Percentiles rank a stretch among this genome's conserved stretches.
These are phyloP conservation scores for Teratosphaeria zuluensis DNA, from an alignment of 2,329 filamentous ascomycete species.

Conservation along the genomic window DNA sequence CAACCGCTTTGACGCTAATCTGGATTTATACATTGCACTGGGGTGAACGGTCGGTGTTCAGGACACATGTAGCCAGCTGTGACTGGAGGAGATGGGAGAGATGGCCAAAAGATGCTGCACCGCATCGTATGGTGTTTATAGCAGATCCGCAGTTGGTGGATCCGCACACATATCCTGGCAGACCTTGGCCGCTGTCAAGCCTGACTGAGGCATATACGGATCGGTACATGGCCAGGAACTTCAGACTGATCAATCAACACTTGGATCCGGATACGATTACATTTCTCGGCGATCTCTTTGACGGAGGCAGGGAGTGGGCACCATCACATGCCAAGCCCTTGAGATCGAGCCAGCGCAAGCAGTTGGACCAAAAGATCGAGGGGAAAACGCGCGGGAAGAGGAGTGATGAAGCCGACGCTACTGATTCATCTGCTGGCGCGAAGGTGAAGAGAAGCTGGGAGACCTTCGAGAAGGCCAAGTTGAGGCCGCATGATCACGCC, in stretches of 20 bases:
- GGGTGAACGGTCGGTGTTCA: constrained; percentile 75
- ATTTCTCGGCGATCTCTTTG: constrained; percentile 90
- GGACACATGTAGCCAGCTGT: constrained; percentile 60
- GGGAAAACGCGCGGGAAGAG: constrained; percentile 44
- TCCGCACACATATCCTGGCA: constrained; percentile 85
- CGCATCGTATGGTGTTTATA: constrained; percentile 75
- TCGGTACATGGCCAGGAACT: constrained; percentile 77
- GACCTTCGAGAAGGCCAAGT: constrained; percentile 6
- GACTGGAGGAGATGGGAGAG: constrained; percentile 82
- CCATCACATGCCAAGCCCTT: constrained; percentile 41
- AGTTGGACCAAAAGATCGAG: constrained; percentile 38
- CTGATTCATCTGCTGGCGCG: not conserved
- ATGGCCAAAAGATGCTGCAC: constrained; percentile 71
- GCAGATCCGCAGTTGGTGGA: constrained; percentile 90
- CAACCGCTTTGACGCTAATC: constrained; percentile 27
- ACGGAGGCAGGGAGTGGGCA: constrained; percentile 91
- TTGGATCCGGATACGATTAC: constrained; percentile 80
- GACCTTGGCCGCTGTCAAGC: constrained; percentile 61
- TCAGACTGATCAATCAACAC: constrained; percentile 62
- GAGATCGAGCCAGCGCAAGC: constrained; percentile 12
- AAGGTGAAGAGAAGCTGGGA: constrained; percentile 9
- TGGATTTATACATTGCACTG: constrained; percentile 75
- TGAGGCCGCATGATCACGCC: constrained; percentile 3
- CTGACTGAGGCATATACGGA: constrained; percentile 69
- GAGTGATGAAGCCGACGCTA: constrained; percentile 10